Conservation (phyloP, 2,329 filamentous ascomycete genomes). For the Aureobasidium vineae region DNA sequence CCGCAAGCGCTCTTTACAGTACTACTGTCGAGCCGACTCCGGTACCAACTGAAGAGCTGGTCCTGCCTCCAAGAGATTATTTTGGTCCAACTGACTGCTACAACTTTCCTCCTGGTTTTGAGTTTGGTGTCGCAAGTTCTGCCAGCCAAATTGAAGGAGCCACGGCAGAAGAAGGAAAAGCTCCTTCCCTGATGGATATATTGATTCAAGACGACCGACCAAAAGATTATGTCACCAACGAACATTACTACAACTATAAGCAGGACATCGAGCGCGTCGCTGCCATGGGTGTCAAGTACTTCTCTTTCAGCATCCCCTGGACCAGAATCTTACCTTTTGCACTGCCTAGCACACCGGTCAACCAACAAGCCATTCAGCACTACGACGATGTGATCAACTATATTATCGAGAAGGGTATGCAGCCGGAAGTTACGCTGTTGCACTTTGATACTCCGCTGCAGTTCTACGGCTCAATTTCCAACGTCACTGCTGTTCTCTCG, state of each 20-base stretch:
- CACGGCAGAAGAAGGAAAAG: slow-evolving; percentile 29
- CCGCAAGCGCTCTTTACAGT: slow-evolving; percentile 35
- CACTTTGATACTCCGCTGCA: slow-evolving; percentile 43
- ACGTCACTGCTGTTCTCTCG: slow-evolving; percentile 33
- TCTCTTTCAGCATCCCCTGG: slow-evolving; percentile 48
- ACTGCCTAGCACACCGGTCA: slow-evolving; percentile 43
- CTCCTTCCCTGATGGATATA: slow-evolving; percentile 18
- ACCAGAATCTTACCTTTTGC: slow-evolving; percentile 49
- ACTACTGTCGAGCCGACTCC: slow-evolving; percentile 56
- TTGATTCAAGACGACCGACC: slow-evolving; percentile 31
- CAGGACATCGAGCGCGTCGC: slow-evolving; percentile 45
- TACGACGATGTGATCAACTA: slow-evolving; percentile 50
- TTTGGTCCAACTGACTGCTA: slow-evolving; percentile 52
- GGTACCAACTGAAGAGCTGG: slow-evolving; percentile 54
- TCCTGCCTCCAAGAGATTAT: slow-evolving; percentile 55
- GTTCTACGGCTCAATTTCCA: slow-evolving; percentile 1
- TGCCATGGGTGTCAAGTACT: slow-evolving; percentile 37
- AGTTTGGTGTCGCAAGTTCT: slow-evolving; percentile 31
- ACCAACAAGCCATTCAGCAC: slow-evolving; percentile 46
- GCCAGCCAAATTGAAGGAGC: slow-evolving; percentile 34
- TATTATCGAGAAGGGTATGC: slow-evolving; percentile 45
- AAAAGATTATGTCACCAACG: slow-evolving; percentile 24
- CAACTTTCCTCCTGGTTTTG: slow-evolving; percentile 51
- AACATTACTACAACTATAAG: slow-evolving; percentile 52
- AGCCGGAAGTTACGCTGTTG: slow-evolving; percentile 48